Conservation (phyloP, 1,284 basidiomycete genomes). For the Ganoderma resinaceum region DNA sequence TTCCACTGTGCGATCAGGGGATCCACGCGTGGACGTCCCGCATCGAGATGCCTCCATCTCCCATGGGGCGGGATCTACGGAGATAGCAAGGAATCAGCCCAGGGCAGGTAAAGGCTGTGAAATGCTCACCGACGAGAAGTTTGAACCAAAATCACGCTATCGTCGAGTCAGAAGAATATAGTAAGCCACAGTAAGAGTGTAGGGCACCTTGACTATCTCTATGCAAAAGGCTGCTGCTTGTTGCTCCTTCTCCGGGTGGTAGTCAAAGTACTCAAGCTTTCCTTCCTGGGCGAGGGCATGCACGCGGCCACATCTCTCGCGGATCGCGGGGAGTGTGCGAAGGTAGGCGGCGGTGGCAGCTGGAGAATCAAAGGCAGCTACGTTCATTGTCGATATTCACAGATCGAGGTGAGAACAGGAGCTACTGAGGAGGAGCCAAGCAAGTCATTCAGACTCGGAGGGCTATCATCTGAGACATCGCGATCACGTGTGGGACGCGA, state of each 20-base stretch:
- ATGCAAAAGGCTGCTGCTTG: conserved; percentile 85
- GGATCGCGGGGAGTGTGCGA: conserved; percentile 86
- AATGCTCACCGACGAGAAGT: conserved; percentile 65
- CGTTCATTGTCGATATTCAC: conserved; percentile 16
- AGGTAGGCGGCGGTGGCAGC: conserved; percentile 72
- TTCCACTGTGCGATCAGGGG: conserved; percentile 68
- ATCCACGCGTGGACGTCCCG: conserved; percentile 66
- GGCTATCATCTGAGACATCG: background rate
- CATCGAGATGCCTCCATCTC: conserved; percentile 89
- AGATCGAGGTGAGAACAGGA: background rate
- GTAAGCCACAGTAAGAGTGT: too few relatives aligned
- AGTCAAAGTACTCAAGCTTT: conserved; percentile 86
- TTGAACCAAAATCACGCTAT: conserved; percentile 83
- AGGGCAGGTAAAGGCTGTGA: background rate
- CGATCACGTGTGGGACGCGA: conserved; percentile 5
- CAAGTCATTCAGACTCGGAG: too few relatives aligned
- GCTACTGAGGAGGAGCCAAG: too few relatives aligned
- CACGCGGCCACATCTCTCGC: conserved; percentile 84
- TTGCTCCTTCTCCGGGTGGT: conserved; percentile 78
- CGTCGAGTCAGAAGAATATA: background rate
- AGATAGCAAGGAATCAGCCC: background rate
- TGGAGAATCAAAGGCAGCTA: conserved; percentile 31
- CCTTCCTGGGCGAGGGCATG: conserved; percentile 78
- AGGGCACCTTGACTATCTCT: conserved; percentile 76
- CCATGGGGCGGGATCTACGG: conserved; percentile 88